Evolutionary conservation across 2,329 filamentous ascomycete species (phyloP), one percentile per base, ranked within the genome.

Genomic region (Colletotrichum viniferum): DNA sequence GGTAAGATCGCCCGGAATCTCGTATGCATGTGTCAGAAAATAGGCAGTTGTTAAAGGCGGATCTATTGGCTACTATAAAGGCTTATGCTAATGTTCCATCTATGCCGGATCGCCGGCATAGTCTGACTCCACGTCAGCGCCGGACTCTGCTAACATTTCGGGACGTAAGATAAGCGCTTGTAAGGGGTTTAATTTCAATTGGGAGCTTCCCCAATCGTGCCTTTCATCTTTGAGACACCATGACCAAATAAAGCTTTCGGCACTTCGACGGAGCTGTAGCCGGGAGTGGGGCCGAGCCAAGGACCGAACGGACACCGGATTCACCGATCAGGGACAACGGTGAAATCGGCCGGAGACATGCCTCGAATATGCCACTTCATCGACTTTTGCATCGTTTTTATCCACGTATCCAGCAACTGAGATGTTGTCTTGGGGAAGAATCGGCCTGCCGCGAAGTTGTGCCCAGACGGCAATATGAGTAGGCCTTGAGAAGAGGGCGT

Each of bases 401-500:
- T 70, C 72, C 21, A 38, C 43, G 14, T 32, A 68, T 6, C 32
- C 67, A 0, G 55, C 32, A 5, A 65, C 28, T 34, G 72, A 74
- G 6, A 24, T n/a, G 6, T 63, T n/a, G 10, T 56, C 24, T 4
- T 16, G 21, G 1, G 60, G 21, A 16, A 70, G 21, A 43, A 71
- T 52, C 8, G 64, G 52, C 58, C 68, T 62, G 36, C 76, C 73
- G 13, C 77, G 73, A 24, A 78, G 73, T 48, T 78, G 77, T 12
- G 75, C 71, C 81, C 81, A 82, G n/a, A 83, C 81, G 4, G 79
- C 81, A 71, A 79, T 78, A 71, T 80, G 80, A 13, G 81, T 81
- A 10, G 81, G 80, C 24, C 77, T 77, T 14, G 78, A 56, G 14
- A 82, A 83, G 1, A 83, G 77, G 9, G 78, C 76, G 9, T 89